phyloP scores from a whole-genome alignment of 2,329 filamentous ascomycete species.

The Rhynchosporium agropyri region DNA sequence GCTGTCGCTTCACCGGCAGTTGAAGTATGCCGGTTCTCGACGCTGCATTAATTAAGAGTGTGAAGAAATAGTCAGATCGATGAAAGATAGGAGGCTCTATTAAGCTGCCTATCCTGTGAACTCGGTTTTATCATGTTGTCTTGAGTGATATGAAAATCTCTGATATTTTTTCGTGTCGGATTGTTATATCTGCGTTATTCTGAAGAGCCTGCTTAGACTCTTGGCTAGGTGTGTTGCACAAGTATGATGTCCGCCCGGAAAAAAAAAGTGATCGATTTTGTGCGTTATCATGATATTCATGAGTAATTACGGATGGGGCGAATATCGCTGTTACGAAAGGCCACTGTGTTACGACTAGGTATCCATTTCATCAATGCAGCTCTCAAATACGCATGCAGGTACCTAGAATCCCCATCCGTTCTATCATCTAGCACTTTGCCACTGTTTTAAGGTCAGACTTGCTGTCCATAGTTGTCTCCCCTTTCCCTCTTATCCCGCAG shows the following conservation, averaged over 20 bases:
- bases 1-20: neutral
- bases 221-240: neutral
- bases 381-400: too few species aligned
- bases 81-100: too few species aligned
- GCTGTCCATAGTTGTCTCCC: neutral
- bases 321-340: neutral
- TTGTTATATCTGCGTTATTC: neutral
- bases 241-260: neutral
- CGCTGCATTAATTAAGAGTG: too few species aligned
- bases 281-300: neutral
- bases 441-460: too few species aligned
- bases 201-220: neutral
- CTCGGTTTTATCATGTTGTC: too few species aligned
- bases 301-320: neutral
- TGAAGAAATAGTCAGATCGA: too few species aligned
- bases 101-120: too few species aligned
- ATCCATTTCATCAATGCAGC: neutral
- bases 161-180: neutral
- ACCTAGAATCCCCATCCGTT: too few species aligned
- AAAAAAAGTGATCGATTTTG: neutral
- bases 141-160: neutral
- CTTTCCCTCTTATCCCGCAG: neutral
- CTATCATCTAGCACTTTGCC: too few species aligned
- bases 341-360: neutral
- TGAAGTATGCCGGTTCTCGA: neutral